Evolutionary conservation across 2,329 filamentous ascomycete species (phyloP), one percentile per base, ranked within the genome.

Genomic region (Cladosporium velox): DNA sequence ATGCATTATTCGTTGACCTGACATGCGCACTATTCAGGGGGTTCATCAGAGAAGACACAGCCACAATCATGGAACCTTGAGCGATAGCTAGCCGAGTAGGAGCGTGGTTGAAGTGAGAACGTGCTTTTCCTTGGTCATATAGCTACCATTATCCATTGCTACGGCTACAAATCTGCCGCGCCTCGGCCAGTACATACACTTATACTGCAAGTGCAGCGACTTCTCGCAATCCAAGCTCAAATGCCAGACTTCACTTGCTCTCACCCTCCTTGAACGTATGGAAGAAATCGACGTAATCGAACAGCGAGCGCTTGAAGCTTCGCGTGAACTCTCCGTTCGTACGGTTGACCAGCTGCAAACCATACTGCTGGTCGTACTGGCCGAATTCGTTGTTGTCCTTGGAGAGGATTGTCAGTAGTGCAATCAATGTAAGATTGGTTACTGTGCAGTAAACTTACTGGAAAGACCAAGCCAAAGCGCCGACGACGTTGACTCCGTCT

Each of bases 401-500:
- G 26, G 18, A 28, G 10, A 44, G 5, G 1, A 3, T n/a, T 44
- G 28, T 58, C 54, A 58, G 28, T 18, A 7, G 21, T 21, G 52
- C 21, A n/a, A n/a, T n/a, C 18, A n/a, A n/a, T n/a, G 38, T 2
- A 8, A 3, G 10, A n/a, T 10, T 7, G n/a, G 8, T 0, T 34
- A 15, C n/a, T 5, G 14, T n/a, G 15, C 4, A 11, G 26, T 18
- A 15, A 15, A 34, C 54, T 58, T 18, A 58, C 54, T 66, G 72
- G 26, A 79, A 82, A 12, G 75, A 79, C 85, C 85, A 87, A 3
- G 81, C 82, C 62, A 84, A 77, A 0, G 83, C 81, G 0, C 84
- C 85, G 3, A 81, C 75, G 0, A 87, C 82, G 60, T 84, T 76
- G 0, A 87, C 83, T 0, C 81, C 81, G 61, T 87, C 85, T 65